Base-by-base conservation (phyloP, 768 basidiomycete species). In the Hortiboletus campestris region DNA sequence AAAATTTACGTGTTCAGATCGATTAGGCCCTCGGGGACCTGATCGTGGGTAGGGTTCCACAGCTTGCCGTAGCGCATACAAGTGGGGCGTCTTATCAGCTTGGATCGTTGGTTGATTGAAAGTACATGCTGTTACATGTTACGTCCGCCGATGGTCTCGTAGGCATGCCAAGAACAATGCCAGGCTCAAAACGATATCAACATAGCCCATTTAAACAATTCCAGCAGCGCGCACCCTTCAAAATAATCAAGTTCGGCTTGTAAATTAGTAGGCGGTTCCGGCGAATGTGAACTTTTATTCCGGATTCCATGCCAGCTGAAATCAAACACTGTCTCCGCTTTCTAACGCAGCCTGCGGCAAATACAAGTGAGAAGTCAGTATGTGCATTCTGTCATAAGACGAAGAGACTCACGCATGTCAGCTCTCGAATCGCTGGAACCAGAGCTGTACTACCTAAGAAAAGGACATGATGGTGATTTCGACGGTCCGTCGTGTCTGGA, bases 31-130 rank as follows among this genome's bases (percentile, higher is more conserved):
- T n/a, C n/a, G n/a, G n/a, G n/a, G n/a, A n/a, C n/a, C n/a, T n/a
- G n/a, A n/a, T n/a, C n/a, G 31, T 32, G 31, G 31, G 31, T 32
- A 32, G 25, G 36, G 49, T 63, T 62, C 44, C 61, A 59, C 46
- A 19, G 32, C n/a, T 47, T 48, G 49, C 28, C 45, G 36, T 17
- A 38, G 17, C 12, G 25, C 49, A 32, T n/a, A n/a, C n/a, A n/a
- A n/a, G n/a, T n/a, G n/a, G n/a, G n/a, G n/a, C n/a, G n/a, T n/a
- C n/a, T n/a, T n/a, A 25, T 25, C 25, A 25, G 25, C 25, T 25
- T 3, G 25, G 25, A 25, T 4, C 25, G 4, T 25, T 25, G 25
- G 25, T 25, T 25, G 25, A 25, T 25, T 25, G 25, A 25, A 25
- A 3, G 25, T 25, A 25, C 25, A 25, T 25, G 25, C 25, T 6